Evolutionary conservation across 805 yeast genomes (phyloP).

Genomic region (Tetrapisispora arboricola): DNA sequence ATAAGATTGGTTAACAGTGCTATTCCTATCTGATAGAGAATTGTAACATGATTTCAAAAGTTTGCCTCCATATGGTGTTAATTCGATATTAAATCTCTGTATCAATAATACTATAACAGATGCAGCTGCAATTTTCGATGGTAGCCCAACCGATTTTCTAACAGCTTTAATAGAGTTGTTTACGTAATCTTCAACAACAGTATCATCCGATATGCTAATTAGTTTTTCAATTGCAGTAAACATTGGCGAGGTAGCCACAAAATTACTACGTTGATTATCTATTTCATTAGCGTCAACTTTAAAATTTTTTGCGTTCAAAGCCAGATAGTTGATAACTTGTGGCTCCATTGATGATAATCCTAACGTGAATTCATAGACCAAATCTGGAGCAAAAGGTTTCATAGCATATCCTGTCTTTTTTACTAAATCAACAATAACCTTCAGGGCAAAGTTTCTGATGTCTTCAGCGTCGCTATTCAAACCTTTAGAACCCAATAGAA

Average conservation of each 20-base stretch:
- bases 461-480: conserved; percentile 80
- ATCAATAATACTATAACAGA: conserved; percentile 58
- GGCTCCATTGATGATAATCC: conserved; percentile 87
- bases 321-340: conserved; percentile 73
- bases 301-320: conserved; percentile 82
- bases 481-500: conserved; percentile 70
- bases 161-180: conserved; percentile 44
- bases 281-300: conserved; percentile 61
- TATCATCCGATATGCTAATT: conserved; percentile 44
- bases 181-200: conserved; percentile 35
- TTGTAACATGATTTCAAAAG: conserved; percentile 46
- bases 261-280: conserved; percentile 65
- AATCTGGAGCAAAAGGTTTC: conserved; percentile 55
- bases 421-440: conserved; percentile 62
- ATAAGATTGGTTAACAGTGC: conserved; percentile 61
- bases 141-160: conserved; percentile 71
- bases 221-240: conserved; percentile 76
- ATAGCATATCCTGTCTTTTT: conserved; percentile 51
- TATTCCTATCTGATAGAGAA: conserved; percentile 62
- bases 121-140: conserved; percentile 82
- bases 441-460: conserved; percentile 62
- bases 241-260: conserved; percentile 74
- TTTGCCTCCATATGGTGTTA: conserved; percentile 48
- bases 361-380: conserved; percentile 57
- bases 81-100: conserved; percentile 39